Conservation (phyloP, 2,329 filamentous ascomycete genomes). For the Arthrinium puccinioides region DNA sequence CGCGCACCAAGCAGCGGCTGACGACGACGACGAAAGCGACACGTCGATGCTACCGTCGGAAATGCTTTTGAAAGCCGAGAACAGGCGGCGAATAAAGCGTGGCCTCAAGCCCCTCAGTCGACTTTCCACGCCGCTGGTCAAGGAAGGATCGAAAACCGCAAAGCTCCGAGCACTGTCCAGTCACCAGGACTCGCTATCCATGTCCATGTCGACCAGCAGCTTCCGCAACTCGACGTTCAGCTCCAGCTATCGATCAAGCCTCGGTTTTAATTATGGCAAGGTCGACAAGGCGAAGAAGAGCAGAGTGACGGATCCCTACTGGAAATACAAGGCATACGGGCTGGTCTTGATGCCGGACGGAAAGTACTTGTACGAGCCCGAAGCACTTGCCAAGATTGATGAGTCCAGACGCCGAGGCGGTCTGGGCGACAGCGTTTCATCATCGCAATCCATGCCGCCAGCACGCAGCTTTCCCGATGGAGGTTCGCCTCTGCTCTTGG, state of each 20-base stretch:
- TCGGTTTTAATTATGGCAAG: slow-evolving; percentile 23
- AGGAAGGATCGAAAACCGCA: slow-evolving; percentile 22
- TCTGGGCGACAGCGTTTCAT: slow-evolving; percentile 13
- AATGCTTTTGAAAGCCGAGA: slow-evolving; percentile 18
- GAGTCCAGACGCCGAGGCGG: slow-evolving; percentile 31
- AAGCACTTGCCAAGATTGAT: slow-evolving; percentile 40
- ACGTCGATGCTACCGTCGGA: slow-evolving; percentile 10
- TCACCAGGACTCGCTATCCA: slow-evolving; percentile 17
- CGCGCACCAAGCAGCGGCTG: slow-evolving; percentile 14
- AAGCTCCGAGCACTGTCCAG: slow-evolving; percentile 18
- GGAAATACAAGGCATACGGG: slow-evolving; percentile 25
- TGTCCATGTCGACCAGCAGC: slow-evolving; percentile 21
- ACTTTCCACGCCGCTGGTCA: slow-evolving; percentile 4
- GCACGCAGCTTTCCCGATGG: slow-evolving; percentile 2
- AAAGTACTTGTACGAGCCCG: slow-evolving; percentile 43
- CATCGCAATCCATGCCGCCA: slow-evolving; percentile 12
- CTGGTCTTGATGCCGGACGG: slow-evolving; percentile 46
- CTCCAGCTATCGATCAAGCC: slow-evolving; percentile 25
- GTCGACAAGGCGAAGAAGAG: slow-evolving; percentile 19
- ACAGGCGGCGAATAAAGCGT: slow-evolving; percentile 17
- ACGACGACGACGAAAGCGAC: slow-evolving; percentile 8
- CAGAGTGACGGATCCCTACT: slow-evolving; percentile 25
- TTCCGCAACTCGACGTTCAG: slow-evolving; percentile 24
- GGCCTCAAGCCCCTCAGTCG: slow-evolving; percentile 12
- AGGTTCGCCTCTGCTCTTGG: slow-evolving; percentile 4